Base-by-base conservation (phyloP, 305 asterid genomes). In the Lippia alba region DNA sequence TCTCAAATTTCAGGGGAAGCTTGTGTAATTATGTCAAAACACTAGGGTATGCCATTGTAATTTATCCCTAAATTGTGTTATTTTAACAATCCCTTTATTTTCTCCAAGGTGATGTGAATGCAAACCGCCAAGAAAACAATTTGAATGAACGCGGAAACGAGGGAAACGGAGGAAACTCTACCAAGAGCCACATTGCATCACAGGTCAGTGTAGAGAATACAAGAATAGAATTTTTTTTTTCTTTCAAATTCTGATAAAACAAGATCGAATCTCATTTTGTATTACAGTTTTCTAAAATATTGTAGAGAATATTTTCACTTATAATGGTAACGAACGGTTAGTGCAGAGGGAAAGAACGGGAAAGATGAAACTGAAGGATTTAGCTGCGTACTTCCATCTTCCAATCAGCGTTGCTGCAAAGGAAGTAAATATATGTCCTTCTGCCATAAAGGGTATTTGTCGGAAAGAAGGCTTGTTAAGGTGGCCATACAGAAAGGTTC, bases 401-500 rank as follows among this genome's bases (percentile, higher is more conserved):
- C 84, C 89, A 0, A 75, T 85, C 30, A 74, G 41, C 6, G 71
- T 5, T 3, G 92, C 91, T 0, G 75, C 91, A 0, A 67, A 72
- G 75, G 68, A 75, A 68, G 32, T 89, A 82, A 81, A 76, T 3
- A 62, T 91, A 1, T 87, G 94, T 65, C 72, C 85, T 2, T 83
- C 92, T n/a, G 91, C 92, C 50, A 66, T 87, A 74, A 91, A 91
- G 84, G 74, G 78, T 56, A 79, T 84, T 48, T 91, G 97, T 61
- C 82, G 97, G 5, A 80, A 80, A 58, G 86, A 51, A 75, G 91
- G 91, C 55, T 41, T 91, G 78, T 0, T 0, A 6, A 87, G 89
- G 70, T 91, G 97, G 97, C 96, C 97, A 2, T 70, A 81, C 46
- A 71, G 92, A 81, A 83, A 83, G 96, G 96, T 88, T 49, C 32